phyloP scores from a whole-genome alignment of 73 alveolate species.

The Paraurostyla sp. region DNA sequence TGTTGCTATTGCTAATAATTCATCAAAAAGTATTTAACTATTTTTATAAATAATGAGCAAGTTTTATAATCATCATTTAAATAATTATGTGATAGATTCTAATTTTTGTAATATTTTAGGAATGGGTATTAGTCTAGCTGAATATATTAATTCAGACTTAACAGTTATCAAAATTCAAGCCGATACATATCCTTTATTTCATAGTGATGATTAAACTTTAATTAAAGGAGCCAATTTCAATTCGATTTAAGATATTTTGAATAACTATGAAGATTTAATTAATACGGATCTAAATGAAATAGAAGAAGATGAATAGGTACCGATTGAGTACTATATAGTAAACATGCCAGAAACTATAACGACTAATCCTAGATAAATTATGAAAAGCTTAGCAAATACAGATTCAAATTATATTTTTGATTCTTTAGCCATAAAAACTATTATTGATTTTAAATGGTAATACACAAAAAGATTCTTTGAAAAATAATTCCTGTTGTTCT shows the following conservation, averaged over 20 bases:
- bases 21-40: background rate
- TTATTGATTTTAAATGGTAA: constrained; percentile 33
- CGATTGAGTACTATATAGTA: constrained; percentile 2
- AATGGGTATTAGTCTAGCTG: background rate
- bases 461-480: constrained; percentile 23
- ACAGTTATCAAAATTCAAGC: background rate
- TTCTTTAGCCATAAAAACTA: background rate
- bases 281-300: background rate
- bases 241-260: background rate
- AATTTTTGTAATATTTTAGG: background rate
- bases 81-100: background rate
- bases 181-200: background rate
- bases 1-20: background rate
- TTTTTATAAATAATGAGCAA: background rate
- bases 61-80: background rate
- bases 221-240: background rate
- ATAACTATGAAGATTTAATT: background rate
- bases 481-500: background rate
- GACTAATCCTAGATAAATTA: background rate
- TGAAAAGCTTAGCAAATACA: background rate
- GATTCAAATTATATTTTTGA: background rate
- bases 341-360: constrained; percentile 8
- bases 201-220: background rate
- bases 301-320: no score
- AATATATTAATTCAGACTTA: background rate